Conservation (phyloP, 305 asterid genomes). For the Rubia balearica region DNA sequence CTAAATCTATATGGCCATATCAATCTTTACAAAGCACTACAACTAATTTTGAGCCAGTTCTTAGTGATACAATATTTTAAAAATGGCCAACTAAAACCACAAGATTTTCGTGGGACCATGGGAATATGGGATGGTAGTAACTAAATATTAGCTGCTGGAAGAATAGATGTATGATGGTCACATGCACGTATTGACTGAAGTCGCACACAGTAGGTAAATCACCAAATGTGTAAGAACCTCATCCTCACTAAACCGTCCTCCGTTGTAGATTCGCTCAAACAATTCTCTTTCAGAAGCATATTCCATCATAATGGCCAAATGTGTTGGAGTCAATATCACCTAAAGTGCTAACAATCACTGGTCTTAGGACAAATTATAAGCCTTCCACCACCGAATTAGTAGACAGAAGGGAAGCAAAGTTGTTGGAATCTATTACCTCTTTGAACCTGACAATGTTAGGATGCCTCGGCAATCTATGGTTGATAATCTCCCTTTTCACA, state of each 20-base stretch:
- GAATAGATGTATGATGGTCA: background rate
- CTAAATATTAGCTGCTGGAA: no score
- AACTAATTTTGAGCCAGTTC: no score
- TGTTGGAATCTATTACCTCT: conserved; percentile 41
- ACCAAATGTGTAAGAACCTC: conserved; percentile 40
- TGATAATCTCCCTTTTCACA: conserved; percentile 87
- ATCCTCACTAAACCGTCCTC: conserved; percentile 94
- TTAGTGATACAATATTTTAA: no score
- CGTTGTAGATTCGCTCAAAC: conserved; percentile 89
- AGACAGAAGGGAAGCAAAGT: background rate
- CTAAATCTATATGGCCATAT: no score
- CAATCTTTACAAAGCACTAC: no score
- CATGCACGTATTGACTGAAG: background rate
- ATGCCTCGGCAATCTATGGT: conserved; percentile 87
- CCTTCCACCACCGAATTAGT: background rate
- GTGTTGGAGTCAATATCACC: conserved; percentile 93
- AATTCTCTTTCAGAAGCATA: conserved; percentile 96
- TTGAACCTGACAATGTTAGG: conserved; percentile 86
- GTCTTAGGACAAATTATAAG: background rate
- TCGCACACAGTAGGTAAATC: background rate
- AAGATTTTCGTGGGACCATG: no score
- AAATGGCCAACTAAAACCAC: no score
- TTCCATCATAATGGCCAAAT: conserved; percentile 98
- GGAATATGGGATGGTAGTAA: no score
- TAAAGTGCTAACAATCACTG: conserved; percentile 18